phyloP scores from a whole-genome alignment of 2,329 filamentous ascomycete genomes.

The Pleoardoris graminearum region DNA sequence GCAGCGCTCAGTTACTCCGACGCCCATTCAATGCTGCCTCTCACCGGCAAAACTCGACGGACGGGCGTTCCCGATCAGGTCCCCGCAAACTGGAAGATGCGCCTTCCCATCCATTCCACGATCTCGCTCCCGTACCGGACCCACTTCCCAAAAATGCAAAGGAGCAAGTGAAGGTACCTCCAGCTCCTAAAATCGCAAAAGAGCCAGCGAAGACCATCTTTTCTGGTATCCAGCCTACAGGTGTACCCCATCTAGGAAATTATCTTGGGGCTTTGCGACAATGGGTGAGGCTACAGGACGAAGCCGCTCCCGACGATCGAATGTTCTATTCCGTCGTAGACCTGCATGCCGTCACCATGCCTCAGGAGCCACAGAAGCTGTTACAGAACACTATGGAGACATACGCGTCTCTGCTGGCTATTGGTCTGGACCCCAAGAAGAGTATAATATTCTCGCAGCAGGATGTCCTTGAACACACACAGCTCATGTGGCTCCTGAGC shows the following conservation, averaged over 20 bases:
- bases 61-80: not conserved
- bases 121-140: not conserved
- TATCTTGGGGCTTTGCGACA: conserved; percentile 86
- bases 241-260: conserved; percentile 91
- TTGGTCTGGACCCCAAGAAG: conserved; percentile 78
- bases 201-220: conserved; percentile 61
- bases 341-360: conserved; percentile 84
- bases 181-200: too few species aligned
- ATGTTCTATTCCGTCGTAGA: conserved; percentile 89
- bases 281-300: conserved; percentile 81
- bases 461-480: conserved; percentile 74
- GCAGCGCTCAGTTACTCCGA: conserved; percentile 17
- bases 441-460: conserved; percentile 84
- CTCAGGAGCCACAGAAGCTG: conserved; percentile 65
- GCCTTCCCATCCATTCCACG: not conserved
- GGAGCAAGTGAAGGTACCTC: conserved; percentile 2
- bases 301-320: conserved; percentile 58
- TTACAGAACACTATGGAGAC: conserved; percentile 70
- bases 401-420: conserved; percentile 77
- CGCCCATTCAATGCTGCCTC: conserved; percentile 8
- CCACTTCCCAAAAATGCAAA: not conserved
- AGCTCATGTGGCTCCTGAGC: conserved; percentile 96
- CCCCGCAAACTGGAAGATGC: not conserved
- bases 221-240: conserved; percentile 96
- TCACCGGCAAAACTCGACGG: conserved; percentile 14